Evolutionary conservation across 352 stramenopile genomes (phyloP), one percentile per base, ranked within the genome.

Genomic region (Pythium grandisporangium): DNA sequence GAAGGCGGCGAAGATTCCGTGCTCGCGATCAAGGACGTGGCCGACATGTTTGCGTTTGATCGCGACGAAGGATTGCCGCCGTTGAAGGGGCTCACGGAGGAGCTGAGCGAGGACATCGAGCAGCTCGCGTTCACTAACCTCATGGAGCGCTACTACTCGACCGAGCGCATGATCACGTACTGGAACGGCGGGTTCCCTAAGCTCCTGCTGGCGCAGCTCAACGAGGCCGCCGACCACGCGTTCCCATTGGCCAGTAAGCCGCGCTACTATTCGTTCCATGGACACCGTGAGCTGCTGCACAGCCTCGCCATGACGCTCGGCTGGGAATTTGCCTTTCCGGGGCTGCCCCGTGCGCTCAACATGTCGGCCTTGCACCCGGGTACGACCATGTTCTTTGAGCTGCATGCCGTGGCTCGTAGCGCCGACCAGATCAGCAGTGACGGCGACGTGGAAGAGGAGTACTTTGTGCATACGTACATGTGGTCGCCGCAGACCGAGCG

Each of bases 121-220:
- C 53, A 78, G 30, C 53, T 91, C 25, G 74, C 75, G 29, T 89
- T 91, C 55, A 75, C 64, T 8, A 84, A 86, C 54, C 73, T 91
- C 39, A 89, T 91, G 78, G 78, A 91, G 51, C 58, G 78, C 34
- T 91, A 91, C 53, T 91, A 87, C 58, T 69, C 70, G 17, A 86
- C 78, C 16, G 70, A 84, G 19, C 74, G 74, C 26, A 63, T 70
- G 44, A 67, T 91, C 48, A 91, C 78, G 36, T 91, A 91, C 64
- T 91, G 78, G 78, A 72, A 83, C 32, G 78, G 74, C 29, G 78
- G 74, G 13, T 91, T 91, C 53, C 55, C 58, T 0, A 62, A 84
- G 17, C 49, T 91, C 42, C 55, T 91, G 38, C 47, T 91, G 3
- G 59, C 56, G 36, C 85, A 77, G 5, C 51, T 91, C 19, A 63